Evolutionary conservation across 2,329 filamentous ascomycete species (phyloP), one percentile per base, ranked within the genome.

Genomic region (Cercospora sp.): DNA sequence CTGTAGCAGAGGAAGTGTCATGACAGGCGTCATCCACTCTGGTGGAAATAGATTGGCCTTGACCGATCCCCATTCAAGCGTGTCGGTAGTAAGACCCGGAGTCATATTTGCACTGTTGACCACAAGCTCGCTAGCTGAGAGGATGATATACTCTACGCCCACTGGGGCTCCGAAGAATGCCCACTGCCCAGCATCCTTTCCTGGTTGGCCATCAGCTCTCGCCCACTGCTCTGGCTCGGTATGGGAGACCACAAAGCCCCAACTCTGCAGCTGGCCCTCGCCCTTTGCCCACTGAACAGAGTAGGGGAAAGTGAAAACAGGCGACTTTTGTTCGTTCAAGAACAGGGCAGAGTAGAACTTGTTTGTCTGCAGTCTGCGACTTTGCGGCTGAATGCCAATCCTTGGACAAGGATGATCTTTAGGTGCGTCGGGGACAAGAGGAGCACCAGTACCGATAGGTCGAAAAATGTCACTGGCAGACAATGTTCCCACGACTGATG

Each of bases 1-100:
- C 76, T 98, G 94, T 0, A 97, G 88, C 7, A 97, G 77, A 0
- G 94, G 93, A 71, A 97, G 93, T 0, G 87, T 90, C 20, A 98
- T 85, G 1, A 86, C 83, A 0, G 90, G 86, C 1, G 83, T 78
- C 7, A 85, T 84, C 62, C 67, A 72, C 33, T 69, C 72, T 2
- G 82, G 82, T n/a, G 79, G 76, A 61, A 82, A 85, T 33, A 98
- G 82, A 55, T 91, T 90, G 57, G 93, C 88, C 70, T 92, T 88
- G 13, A 85, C 85, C 0, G 87, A 88, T 73, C 89, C 88, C 1
- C 84, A 84, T 63, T 83, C 79, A 26, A 86, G 80, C 0, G 83
- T 82, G 64, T 88, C 84, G 0, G 84, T 84, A 0, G 81, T 85
- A 26, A 90, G 77, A 5, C 67, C 69, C 10, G 71, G 71, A 12